A percentile compares a stretch with the other conserved stretches of the same genome.
Evolutionary conservation across 805 yeast species (phyloP).

Genomic region (Yarrowia bubula): DNA sequence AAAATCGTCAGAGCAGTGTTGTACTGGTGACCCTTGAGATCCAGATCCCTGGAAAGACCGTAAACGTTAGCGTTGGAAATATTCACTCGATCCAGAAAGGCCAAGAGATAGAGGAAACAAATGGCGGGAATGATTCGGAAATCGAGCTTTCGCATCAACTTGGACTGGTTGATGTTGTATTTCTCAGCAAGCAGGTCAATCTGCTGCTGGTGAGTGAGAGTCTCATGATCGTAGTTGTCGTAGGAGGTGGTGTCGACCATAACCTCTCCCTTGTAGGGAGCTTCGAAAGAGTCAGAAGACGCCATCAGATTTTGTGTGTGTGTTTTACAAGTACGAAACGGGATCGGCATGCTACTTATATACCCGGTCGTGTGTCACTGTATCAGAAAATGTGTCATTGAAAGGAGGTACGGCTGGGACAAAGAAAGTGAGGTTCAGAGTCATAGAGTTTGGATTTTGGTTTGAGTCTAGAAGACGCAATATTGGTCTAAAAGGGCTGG

Average conservation of each 20-base stretch:
- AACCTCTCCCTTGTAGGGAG: conserved; percentile 10
- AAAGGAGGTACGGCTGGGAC: neutral
- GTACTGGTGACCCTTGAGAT: conserved; percentile 57
- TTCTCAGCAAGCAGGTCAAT: conserved; percentile 44
- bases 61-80: conserved; percentile 77
- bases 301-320: neutral
- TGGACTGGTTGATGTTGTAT: conserved; percentile 52
- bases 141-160: conserved; percentile 64
- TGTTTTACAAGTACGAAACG: neutral
- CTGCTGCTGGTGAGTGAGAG: conserved; percentile 2
- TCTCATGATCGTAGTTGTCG: neutral
- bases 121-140: conserved; percentile 71
- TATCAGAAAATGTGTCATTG: neutral
- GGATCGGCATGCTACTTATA: neutral
- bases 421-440: neutral
- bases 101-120: conserved; percentile 67
- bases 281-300: conserved; percentile 18
- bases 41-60: conserved; percentile 59
- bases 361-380: neutral
- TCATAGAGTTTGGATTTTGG: neutral
- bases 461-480: neutral
- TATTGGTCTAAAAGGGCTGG: no score
- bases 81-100: conserved; percentile 79
- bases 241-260: neutral
- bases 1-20: conserved; percentile 66